Percentiles rank a stretch among this genome's conserved stretches.
These are phyloP conservation scores for Penstemon barbatus DNA, from an alignment of 257 asterid genomes.

Conservation along the genomic window DNA sequence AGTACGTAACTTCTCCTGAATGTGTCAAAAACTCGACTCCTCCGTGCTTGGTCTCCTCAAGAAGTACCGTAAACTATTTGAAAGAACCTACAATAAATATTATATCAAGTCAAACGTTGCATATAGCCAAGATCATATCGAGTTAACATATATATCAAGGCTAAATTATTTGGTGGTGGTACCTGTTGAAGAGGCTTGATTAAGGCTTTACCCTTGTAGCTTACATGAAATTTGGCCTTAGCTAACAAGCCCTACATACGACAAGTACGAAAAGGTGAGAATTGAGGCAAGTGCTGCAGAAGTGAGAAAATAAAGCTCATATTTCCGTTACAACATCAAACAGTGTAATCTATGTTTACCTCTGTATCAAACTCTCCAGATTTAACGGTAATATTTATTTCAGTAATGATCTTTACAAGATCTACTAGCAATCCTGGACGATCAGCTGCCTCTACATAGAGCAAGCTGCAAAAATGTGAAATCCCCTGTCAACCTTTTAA, in stretches of 20 bases:
- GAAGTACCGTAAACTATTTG: conserved; percentile 75
- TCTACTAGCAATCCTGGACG: conserved; percentile 94
- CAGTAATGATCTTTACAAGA: conserved; percentile 85
- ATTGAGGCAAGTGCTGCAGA: too few relatives aligned
- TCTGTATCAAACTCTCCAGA: conserved; percentile 96
- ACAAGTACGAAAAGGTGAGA: background rate
- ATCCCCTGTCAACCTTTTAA: conserved; percentile 9
- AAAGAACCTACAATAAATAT: conserved; percentile 68
- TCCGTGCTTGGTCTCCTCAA: conserved; percentile 85
- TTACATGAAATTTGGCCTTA: conserved; percentile 91
- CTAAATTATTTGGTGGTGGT: background rate
- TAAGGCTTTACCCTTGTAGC: conserved; percentile 81
- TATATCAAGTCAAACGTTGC: background rate
- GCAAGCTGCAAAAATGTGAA: conserved; percentile 63
- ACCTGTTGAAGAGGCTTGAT: conserved; percentile 96
- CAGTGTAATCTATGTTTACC: conserved; percentile 41
- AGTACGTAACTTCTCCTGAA: conserved; percentile 4
- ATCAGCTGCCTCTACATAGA: conserved; percentile 78
- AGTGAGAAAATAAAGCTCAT: background rate
- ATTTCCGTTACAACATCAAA: background rate
- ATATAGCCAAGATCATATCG: too few relatives aligned
- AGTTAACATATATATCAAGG: conserved; percentile 12
- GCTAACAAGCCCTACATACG: conserved; percentile 79
- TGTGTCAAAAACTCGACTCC: conserved; percentile 77
- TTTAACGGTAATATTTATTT: conserved; percentile 70